phyloP scores from a whole-genome alignment of 148 eudicot species.

The Vaccinium myrtillus region DNA sequence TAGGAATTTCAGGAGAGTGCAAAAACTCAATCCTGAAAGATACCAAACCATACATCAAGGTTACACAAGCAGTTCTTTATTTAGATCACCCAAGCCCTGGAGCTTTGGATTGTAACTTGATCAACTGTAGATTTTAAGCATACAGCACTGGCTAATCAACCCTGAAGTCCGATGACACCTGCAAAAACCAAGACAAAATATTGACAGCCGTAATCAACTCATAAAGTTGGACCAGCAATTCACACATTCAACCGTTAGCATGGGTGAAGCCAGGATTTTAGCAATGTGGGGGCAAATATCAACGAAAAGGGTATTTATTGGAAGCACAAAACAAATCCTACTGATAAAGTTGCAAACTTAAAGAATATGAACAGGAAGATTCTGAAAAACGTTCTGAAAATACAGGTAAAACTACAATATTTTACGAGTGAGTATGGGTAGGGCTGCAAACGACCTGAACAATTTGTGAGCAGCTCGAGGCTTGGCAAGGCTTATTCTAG shows the following conservation, averaged over 20 bases:
- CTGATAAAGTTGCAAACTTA: not conserved
- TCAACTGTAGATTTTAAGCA: not conserved
- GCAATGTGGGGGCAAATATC: not conserved
- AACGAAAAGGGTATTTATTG: not conserved
- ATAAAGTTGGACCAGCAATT: not conserved
- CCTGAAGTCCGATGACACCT: constrained; percentile 71
- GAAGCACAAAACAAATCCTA: not conserved
- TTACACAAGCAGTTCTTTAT: not conserved
- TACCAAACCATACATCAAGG: not conserved
- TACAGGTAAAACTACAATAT: not conserved
- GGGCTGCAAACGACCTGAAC: not conserved
- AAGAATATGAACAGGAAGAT: not conserved
- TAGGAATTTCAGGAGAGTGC: not conserved
- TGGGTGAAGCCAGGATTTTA: not conserved
- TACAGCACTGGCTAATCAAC: constrained; percentile 22
- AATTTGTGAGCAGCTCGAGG: not conserved
- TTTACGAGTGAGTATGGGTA: not conserved
- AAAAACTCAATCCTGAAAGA: not conserved
- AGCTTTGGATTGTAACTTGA: constrained; percentile 3
- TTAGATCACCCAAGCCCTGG: not conserved
- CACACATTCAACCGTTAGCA: not conserved
- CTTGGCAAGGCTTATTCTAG: not conserved
- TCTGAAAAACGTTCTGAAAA: not conserved
- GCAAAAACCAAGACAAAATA: not conserved
- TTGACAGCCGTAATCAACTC: not conserved